Percentiles rank a stretch among this genome's conserved stretches.
phyloP scores from a whole-genome alignment of 148 eudicot species.

The Pharnaceum exiguum region DNA sequence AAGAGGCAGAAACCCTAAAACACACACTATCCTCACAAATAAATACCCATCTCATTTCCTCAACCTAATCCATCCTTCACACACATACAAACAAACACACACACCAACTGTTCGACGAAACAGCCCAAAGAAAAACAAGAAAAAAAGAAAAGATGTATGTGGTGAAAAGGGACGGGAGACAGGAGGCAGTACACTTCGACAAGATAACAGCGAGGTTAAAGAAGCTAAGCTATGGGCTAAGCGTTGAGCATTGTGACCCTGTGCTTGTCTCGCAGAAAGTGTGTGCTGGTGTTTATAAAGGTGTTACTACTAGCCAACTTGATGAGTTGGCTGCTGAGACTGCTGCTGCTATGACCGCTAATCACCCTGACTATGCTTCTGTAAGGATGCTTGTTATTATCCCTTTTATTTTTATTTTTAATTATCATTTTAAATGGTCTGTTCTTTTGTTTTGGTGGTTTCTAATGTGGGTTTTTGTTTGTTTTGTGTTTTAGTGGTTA shows the following conservation, averaged over 20 bases:
- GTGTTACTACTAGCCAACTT: constrained; percentile 82
- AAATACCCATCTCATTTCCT: constrained; percentile 1
- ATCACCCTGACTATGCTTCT: constrained; percentile 86
- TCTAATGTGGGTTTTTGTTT: background rate
- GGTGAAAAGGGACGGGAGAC: constrained; percentile 85
- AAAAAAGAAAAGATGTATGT: constrained; percentile 53
- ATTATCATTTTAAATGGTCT: background rate
- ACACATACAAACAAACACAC: background rate
- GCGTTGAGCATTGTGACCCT: constrained; percentile 76
- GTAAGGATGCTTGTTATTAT: constrained; percentile 26
- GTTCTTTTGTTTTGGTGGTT: background rate
- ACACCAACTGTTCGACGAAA: constrained; percentile 28
- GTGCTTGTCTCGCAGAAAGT: constrained; percentile 81
- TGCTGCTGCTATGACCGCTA: constrained; percentile 78
- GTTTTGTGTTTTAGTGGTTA: background rate
- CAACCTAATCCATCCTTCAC: background rate
- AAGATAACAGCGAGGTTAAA: constrained; percentile 85
- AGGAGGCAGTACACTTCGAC: constrained; percentile 76
- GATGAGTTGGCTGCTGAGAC: constrained; percentile 95
- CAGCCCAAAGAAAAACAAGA: background rate
- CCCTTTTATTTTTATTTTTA: background rate
- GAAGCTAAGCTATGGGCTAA: constrained; percentile 82
- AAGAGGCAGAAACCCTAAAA: constrained; percentile 27
- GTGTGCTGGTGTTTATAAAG: constrained; percentile 82
- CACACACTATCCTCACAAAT: constrained; percentile 15